Evolutionary conservation across 495 filamentous ascomycete species (phyloP), one percentile per base, ranked within the genome.

Genomic region (Gamarada debralockiae): DNA sequence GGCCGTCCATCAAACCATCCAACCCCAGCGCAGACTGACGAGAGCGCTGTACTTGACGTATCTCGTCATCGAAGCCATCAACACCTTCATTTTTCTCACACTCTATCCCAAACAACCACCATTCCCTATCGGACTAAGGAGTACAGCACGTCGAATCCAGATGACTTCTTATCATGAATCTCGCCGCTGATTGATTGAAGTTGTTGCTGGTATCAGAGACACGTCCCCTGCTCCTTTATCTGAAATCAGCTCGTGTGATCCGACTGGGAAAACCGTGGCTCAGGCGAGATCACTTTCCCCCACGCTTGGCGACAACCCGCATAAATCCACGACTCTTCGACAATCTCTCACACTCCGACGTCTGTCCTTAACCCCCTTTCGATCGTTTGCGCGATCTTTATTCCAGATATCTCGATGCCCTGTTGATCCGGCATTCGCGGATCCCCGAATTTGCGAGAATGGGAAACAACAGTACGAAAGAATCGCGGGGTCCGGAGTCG

Each of bases 401-500:
- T 29, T 38, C 18, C 12, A 6, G 15, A 17, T 36, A 9, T 21
- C 52, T 58, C 51, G 41, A 58, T 62, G 59, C 38, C 52, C 45
- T 48, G 55, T 47, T 62, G 59, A 62, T 55, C 50, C 50, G 59
- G 42, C 50, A 45, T 18, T 24, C 52, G 52, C 53, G 53, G 50
- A 61, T 56, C 46, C 45, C 27, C 27, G 45, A 41, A 23, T 54
- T 44, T 50, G 43, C 31, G 27, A 59, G 17, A 2, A 58, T 59
- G 58, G 56, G 58, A 29, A 59, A 58, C 34, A 58, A 50, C 49
- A 50, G 39, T 52, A 48, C 57, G 46, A 37, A 39, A 47, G 41
- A 63, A 48, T 55, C 63, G 43, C 49, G 55, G 29, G 58, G 60
- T 38, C 48, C 40, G 24, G 55, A 61, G 10, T 57, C 54, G 15